A percentile compares a stretch with the other conserved stretches of the same genome.
Evolutionary conservation across 164 flowering plant species (phyloP).

Genomic region (Stephania yunnanensis): DNA sequence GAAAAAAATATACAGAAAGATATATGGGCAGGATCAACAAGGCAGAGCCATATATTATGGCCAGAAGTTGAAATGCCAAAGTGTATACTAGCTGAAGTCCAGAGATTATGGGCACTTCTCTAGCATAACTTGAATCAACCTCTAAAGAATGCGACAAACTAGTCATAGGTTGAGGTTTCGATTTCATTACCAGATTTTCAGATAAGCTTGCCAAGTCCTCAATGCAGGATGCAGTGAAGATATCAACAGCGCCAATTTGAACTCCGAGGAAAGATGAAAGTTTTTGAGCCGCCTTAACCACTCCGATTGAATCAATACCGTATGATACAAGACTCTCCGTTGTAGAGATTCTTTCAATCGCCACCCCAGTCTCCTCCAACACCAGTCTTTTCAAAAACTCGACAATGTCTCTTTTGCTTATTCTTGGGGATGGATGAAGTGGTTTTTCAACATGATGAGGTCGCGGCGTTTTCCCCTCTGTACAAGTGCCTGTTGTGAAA

Average conservation of each 20-base stretch:
- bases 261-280: conserved; percentile 75
- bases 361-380: conserved; percentile 54
- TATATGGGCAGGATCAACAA: conserved; percentile 56
- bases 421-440: conserved; percentile 16
- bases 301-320: conserved; percentile 83
- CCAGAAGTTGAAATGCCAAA: conserved; percentile 42
- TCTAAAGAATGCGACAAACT: conserved; percentile 22
- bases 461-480: conserved; percentile 46
- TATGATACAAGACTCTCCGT: conserved; percentile 59
- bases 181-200: conserved; percentile 46
- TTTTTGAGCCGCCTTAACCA: conserved; percentile 81
- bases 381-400: conserved; percentile 49
- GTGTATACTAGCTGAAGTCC: conserved; percentile 27
- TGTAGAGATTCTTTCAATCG: conserved; percentile 39
- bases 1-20: conserved; percentile 36
- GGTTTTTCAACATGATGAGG: conserved; percentile 20
- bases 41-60: conserved; percentile 34
- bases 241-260: conserved; percentile 77
- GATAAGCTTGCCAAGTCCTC: conserved; percentile 65
- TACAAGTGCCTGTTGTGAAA: conserved; percentile 59
- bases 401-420: conserved; percentile 38
- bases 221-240: conserved; percentile 76
- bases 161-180: conserved; percentile 34
- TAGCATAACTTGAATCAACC: conserved; percentile 16
- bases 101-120: conserved; percentile 26